Evolutionary conservation across 75 land plant genomes (phyloP).

Genomic region (Isoetes taiwanensis): DNA sequence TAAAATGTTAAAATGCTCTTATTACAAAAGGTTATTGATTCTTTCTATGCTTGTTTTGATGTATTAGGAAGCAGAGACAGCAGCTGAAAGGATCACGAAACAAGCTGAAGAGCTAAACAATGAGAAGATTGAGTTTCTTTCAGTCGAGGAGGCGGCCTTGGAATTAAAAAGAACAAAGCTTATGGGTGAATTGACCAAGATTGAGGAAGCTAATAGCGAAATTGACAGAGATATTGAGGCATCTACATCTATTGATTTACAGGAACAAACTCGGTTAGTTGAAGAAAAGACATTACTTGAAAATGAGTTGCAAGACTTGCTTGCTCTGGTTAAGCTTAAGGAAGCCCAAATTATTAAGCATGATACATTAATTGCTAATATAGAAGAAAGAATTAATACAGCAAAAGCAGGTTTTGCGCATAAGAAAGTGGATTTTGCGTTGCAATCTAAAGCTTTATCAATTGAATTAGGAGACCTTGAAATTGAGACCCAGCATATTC

Average conservation of each 20-base stretch:
- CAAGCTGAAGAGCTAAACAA: conserved; percentile 22
- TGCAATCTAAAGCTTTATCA: conserved; percentile 17
- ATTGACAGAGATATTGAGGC: conserved; percentile 30
- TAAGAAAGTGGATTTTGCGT: conserved; percentile 18
- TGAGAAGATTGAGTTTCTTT: conserved; percentile 32
- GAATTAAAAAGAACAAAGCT: conserved; percentile 41
- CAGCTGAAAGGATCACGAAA: conserved; percentile 20
- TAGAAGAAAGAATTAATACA: conserved; percentile 36
- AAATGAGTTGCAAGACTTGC: conserved; percentile 48
- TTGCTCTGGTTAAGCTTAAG: conserved; percentile 42
- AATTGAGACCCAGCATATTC: conserved; percentile 21
- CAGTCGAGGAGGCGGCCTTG: conserved; percentile 34
- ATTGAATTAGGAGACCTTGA: conserved; percentile 24
- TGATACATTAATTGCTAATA: conserved; percentile 30
- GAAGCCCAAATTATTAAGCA: conserved; percentile 51
- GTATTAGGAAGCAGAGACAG: conserved; percentile 27
- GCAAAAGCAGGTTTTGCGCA: conserved; percentile 30
- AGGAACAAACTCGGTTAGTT: conserved; percentile 29
- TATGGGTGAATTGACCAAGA: conserved; percentile 28
- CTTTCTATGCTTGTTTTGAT: too few species aligned
- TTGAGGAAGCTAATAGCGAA: conserved; percentile 33
- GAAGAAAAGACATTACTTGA: conserved; percentile 24
- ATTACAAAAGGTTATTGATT: too few species aligned
- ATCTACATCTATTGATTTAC: conserved; percentile 26
- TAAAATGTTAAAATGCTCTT: too few species aligned